Evolutionary conservation across 495 filamentous ascomycete species (phyloP), one percentile per base, ranked within the genome.

Genomic region (Penicillium canariense): DNA sequence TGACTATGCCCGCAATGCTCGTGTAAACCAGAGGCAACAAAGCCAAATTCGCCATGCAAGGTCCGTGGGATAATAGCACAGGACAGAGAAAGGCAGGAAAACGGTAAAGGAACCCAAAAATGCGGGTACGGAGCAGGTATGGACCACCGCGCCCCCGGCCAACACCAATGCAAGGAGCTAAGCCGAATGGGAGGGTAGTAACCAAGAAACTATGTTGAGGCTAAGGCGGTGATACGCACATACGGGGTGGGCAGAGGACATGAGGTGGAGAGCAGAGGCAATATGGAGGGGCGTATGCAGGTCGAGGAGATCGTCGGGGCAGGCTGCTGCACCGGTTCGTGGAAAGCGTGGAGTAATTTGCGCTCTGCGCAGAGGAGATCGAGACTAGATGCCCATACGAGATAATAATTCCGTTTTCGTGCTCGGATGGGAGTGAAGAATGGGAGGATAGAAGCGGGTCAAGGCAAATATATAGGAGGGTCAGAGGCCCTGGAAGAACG

Each of bases 401-500:
- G 36, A 40, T n/a, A n/a, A n/a, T n/a, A n/a, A n/a, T n/a, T n/a
- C n/a, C n/a, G n/a, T n/a, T n/a, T n/a, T n/a, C n/a, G n/a, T n/a
- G n/a, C n/a, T n/a, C n/a, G 14, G 0, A 10, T 30, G 25, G 43
- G 8, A 31, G 31, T 31, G n/a, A 11, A 40, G 23, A n/a, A n/a
- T n/a, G 25, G 38, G 17, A 23, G 10, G 15, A 18, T 14, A 31
- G 46, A 11, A 5, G 10, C 9, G 9, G 25, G 22, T 6, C 17
- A 27, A 3, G 1, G 31, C 2, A 46, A 3, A 2, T 5, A 7
- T 20, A 17, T 22, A 8, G 3, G n/a, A 48, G 15, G 20, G 53
- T 68, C 54, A 78, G 39, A 77, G 57, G 2, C 69, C 61, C 18
- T 54, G 58, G 50, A 96, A 97, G 66, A 96, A 96, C 32, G 81